Percentiles rank a stretch among this genome's conserved stretches.
phyloP scores from a whole-genome alignment of 345 rosid genomes.

The Linum usitatissimum region DNA sequence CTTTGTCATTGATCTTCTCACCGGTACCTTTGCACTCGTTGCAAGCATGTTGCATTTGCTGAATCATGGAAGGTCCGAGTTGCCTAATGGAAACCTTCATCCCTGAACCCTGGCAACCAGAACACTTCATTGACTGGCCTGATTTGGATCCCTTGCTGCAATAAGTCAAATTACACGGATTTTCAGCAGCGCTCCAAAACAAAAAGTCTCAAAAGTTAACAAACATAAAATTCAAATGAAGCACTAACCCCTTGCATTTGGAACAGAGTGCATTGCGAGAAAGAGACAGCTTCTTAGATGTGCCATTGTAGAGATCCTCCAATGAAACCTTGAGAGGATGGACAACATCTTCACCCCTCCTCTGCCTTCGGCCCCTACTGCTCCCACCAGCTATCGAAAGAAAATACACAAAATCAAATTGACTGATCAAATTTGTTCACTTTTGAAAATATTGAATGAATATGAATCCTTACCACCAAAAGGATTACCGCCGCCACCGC shows the following conservation, averaged over 20 bases:
- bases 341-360: conserved; percentile 83
- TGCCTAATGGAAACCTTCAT: conserved; percentile 34
- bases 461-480: conserved; percentile 37
- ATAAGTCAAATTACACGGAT: background rate
- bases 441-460: background rate
- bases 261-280: conserved; percentile 64
- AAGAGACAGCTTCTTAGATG: conserved; percentile 71
- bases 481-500: conserved; percentile 31
- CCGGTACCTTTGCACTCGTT: conserved; percentile 35
- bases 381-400: conserved; percentile 39
- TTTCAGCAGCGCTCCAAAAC: background rate
- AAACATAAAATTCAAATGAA: background rate
- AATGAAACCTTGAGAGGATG: conserved; percentile 80
- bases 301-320: conserved; percentile 77
- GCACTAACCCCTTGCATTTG: conserved; percentile 79
- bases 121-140: conserved; percentile 29
- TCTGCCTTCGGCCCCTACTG: conserved; percentile 80
- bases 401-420: background rate
- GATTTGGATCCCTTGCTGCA: conserved; percentile 32
- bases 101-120: conserved; percentile 32
- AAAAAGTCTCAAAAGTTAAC: background rate
- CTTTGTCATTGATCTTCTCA: conserved; percentile 29
- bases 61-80: conserved; percentile 34
- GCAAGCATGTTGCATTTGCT: conserved; percentile 39
- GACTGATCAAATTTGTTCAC: background rate